A percentile compares a stretch with the other conserved stretches of the same genome.
These are phyloP conservation scores for Hanseniaspora sp. DNA, from an alignment of 1,139 yeast genomes.

Conservation along the genomic window DNA sequence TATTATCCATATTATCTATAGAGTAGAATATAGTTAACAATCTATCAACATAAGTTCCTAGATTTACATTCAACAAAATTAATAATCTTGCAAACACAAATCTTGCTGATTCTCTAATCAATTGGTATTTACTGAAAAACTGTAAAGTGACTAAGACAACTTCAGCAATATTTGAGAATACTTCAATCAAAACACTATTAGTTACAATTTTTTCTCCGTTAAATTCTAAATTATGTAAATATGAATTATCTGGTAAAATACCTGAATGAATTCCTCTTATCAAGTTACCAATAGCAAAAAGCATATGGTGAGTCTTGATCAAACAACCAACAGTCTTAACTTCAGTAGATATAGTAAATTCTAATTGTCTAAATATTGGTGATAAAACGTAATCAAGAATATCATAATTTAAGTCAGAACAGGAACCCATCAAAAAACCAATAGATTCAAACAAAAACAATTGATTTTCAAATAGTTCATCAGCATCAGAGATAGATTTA, in stretches of 20 bases:
- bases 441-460: conserved; percentile 71
- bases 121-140: conserved; percentile 52
- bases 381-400: conserved; percentile 54
- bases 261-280: conserved; percentile 58
- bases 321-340: conserved; percentile 39
- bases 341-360: conserved; percentile 46
- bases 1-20: conserved; percentile 43
- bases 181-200: conserved; percentile 33
- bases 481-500: conserved; percentile 31
- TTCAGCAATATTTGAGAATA: conserved; percentile 63
- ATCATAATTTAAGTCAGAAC: conserved; percentile 35
- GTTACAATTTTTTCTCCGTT: conserved; percentile 27
- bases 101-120: conserved; percentile 74
- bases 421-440: conserved; percentile 47
- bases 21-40: conserved; percentile 63
- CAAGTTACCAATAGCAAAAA: conserved; percentile 83
- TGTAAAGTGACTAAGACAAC: conserved; percentile 78
- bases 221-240: conserved; percentile 22
- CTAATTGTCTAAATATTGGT: conserved; percentile 70
- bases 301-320: conserved; percentile 71
- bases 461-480: conserved; percentile 65
- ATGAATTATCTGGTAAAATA: conserved; percentile 28
- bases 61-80: conserved; percentile 51
- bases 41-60: conserved; percentile 54
- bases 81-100: conserved; percentile 80